These are phyloP conservation scores for Ophiostoma triangulosporum DNA, from an alignment of 2,329 filamentous ascomycete species.

Conservation along the genomic window DNA sequence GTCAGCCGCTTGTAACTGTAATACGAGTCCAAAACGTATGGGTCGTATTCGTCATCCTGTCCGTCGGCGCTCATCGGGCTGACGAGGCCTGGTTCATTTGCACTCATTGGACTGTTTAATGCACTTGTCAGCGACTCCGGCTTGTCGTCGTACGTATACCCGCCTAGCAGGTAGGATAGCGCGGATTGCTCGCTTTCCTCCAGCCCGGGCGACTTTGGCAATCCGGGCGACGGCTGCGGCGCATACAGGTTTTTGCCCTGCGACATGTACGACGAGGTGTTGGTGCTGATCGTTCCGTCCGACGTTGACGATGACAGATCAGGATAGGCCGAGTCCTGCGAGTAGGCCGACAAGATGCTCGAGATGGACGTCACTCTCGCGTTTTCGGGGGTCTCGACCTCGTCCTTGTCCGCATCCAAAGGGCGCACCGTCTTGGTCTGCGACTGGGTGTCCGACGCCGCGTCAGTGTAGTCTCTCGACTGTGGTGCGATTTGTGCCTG, in stretches of 20 bases:
- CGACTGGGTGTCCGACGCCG: slow-evolving; percentile 10
- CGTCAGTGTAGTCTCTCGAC: background rate
- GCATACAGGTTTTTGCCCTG: slow-evolving; percentile 17
- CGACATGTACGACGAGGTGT: slow-evolving; percentile 19
- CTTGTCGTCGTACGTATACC: slow-evolving; percentile 5
- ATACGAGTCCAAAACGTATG: background rate
- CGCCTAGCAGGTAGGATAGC: slow-evolving; percentile 12
- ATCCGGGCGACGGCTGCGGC: slow-evolving; percentile 1
- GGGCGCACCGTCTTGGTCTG: slow-evolving; percentile 11
- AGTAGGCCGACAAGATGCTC: slow-evolving; percentile 43
- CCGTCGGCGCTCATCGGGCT: background rate
- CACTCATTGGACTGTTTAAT: background rate
- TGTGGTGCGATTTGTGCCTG: background rate
- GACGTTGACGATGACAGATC: slow-evolving; percentile 19
- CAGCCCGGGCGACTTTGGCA: background rate
- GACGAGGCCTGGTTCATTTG: background rate
- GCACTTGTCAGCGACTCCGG: background rate
- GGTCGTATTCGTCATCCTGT: slow-evolving; percentile 5
- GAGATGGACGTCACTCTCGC: slow-evolving; percentile 28
- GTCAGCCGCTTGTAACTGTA: slow-evolving; percentile 1
- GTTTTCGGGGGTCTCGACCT: background rate
- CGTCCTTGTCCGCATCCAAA: background rate
- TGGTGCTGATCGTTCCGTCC: slow-evolving; percentile 25
- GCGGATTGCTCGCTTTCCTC: slow-evolving; percentile 3
- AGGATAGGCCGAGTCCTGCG: slow-evolving; percentile 15